phyloP scores from a whole-genome alignment of 2,329 filamentous ascomycete genomes.

The Colletotrichum liaoningense region DNA sequence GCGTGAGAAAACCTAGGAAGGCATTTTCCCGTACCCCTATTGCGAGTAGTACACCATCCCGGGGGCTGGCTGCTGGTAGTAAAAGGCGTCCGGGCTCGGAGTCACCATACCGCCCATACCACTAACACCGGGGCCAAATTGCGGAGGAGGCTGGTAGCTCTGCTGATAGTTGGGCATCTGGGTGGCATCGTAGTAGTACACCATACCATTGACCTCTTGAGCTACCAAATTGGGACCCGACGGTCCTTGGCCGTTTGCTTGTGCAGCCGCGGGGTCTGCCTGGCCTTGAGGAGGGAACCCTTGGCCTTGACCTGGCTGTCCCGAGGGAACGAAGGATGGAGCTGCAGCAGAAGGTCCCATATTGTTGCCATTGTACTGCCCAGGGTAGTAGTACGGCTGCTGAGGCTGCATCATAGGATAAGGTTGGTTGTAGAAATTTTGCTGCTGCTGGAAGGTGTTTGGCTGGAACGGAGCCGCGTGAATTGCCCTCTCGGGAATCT shows the following conservation, averaged over 20 bases:
- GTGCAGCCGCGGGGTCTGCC: slow-evolving; percentile 45
- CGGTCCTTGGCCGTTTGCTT: slow-evolving; percentile 52
- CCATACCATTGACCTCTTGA: slow-evolving; percentile 94
- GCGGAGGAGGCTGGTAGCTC: slow-evolving; percentile 56
- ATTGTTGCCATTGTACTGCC: slow-evolving; percentile 40
- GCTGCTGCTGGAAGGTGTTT: slow-evolving; percentile 68
- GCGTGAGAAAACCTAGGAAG: slow-evolving; percentile 18
- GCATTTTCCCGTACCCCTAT: slow-evolving; percentile 51
- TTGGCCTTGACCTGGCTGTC: slow-evolving; percentile 58
- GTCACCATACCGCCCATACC: slow-evolving; percentile 87
- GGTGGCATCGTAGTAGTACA: slow-evolving; percentile 91
- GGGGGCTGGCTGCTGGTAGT: slow-evolving; percentile 69
- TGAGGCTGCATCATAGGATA: slow-evolving; percentile 68
- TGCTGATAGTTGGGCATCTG: slow-evolving; percentile 66
- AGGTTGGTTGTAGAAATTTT: slow-evolving; percentile 66
- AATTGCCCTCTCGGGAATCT: slow-evolving; percentile 92
- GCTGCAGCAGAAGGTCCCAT: slow-evolving; percentile 49
- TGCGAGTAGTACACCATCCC: slow-evolving; percentile 73
- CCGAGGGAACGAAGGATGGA: slow-evolving; percentile 68
- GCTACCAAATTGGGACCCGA: slow-evolving; percentile 72
- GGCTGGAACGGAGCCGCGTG: slow-evolving; percentile 93
- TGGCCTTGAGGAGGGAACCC: slow-evolving; percentile 57
- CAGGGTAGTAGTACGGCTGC: slow-evolving; percentile 69
- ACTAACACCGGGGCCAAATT: slow-evolving; percentile 59
- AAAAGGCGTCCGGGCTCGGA: slow-evolving; percentile 75